These are phyloP conservation scores for Chlamydomonas sp. DNA, from an alignment of 139 green algal genomes.

Conservation along the genomic window DNA sequence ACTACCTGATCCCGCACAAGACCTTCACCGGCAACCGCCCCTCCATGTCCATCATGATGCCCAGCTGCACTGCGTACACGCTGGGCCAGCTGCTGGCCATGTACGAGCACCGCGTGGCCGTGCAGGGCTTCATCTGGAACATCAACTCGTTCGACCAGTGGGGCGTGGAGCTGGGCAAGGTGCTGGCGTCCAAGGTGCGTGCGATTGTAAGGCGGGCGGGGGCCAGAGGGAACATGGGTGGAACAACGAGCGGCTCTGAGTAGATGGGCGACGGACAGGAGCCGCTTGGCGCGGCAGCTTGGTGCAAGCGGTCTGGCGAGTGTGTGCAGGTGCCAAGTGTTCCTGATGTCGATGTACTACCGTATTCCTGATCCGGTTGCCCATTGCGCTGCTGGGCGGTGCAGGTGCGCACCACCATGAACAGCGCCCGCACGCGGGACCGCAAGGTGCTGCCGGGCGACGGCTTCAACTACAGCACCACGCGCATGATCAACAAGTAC, in stretches of 20 bases:
- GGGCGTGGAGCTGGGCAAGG: constrained; percentile 99
- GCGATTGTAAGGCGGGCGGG: constrained; percentile 11
- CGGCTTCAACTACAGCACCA: constrained; percentile 95
- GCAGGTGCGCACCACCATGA: constrained; percentile 79
- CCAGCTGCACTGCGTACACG: constrained; percentile 89
- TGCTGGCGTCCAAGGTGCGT: constrained; percentile 72
- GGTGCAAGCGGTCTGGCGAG: neutral
- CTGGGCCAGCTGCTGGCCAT: constrained; percentile 95
- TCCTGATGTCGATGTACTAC: neutral
- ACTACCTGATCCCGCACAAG: constrained; percentile 95
- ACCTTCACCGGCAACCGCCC: constrained; percentile 95
- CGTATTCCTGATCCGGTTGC: neutral
- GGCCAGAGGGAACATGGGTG: neutral
- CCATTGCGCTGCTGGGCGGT: neutral
- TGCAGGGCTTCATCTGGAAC: constrained; percentile 97
- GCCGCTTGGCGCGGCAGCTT: neutral
- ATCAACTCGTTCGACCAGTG: constrained; percentile 99
- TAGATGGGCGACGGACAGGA: neutral
- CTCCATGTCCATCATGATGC: constrained; percentile 92
- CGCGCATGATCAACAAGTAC: constrained; percentile 93
- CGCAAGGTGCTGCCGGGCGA: constrained; percentile 76
- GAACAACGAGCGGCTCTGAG: neutral
- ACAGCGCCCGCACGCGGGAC: constrained; percentile 77
- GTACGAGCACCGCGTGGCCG: constrained; percentile 97
- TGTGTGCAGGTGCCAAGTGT: neutral